Percentiles rank a stretch among this genome's conserved stretches.
Conservation (phyloP, 169 alveolate species). For the Cryptosporidium canis region DNA sequence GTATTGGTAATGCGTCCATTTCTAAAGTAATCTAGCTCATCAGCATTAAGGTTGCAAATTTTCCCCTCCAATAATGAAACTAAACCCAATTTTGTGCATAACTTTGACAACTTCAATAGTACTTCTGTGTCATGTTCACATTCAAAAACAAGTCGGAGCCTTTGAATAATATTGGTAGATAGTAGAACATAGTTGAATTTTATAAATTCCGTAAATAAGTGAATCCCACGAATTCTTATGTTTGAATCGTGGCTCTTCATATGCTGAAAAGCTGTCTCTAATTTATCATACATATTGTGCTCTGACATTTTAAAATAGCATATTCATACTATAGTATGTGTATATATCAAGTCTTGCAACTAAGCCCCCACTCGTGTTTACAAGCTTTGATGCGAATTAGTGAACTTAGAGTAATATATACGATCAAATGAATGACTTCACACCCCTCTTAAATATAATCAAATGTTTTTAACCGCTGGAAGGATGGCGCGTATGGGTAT, state of each 20-base stretch:
- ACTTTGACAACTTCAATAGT: constrained; percentile 19
- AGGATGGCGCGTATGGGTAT: neutral
- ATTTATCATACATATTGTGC: neutral
- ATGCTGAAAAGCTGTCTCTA: neutral
- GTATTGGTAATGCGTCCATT: neutral
- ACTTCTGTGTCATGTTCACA: constrained; percentile 62
- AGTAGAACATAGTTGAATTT: neutral
- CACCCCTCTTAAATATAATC: neutral
- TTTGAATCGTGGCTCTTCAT: constrained; percentile 34
- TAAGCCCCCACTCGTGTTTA: neutral
- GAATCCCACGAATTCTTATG: constrained; percentile 33
- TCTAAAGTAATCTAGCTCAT: constrained; percentile 16
- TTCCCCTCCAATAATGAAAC: constrained; percentile 12
- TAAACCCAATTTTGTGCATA: constrained; percentile 33
- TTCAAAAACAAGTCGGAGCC: constrained; percentile 22
- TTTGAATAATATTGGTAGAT: neutral
- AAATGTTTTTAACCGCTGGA: neutral
- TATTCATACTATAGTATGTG: neutral
- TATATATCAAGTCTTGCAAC: neutral
- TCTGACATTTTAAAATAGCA: neutral
- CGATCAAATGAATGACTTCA: neutral
- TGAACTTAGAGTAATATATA: neutral
- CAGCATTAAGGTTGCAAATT: neutral
- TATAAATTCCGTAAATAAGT: neutral
- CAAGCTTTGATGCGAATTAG: neutral